Percentiles rank a stretch among this genome's conserved stretches.
Evolutionary conservation across 2,329 filamentous ascomycete species (phyloP).

Genomic region (Ploettnerulaceae sp.): DNA sequence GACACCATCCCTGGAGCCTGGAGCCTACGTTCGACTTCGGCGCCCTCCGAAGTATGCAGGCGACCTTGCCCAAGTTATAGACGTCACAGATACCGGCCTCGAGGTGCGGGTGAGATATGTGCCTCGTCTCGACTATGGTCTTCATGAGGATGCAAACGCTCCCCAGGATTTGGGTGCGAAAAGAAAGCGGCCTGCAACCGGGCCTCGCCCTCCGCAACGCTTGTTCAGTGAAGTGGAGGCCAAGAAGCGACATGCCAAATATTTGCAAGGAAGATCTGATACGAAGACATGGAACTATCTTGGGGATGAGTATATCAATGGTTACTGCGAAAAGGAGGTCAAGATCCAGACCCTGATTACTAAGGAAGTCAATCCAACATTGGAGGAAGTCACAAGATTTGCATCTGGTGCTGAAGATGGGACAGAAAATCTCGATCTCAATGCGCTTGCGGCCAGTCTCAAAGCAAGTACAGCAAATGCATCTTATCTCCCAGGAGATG

Average conservation of each 20-base stretch:
- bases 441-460: slow-evolving; percentile 82
- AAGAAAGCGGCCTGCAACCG: slow-evolving; percentile 67
- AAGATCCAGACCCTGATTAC: slow-evolving; percentile 82
- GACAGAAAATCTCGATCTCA: slow-evolving; percentile 87
- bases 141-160: slow-evolving; percentile 67
- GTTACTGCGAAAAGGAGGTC: slow-evolving; percentile 90
- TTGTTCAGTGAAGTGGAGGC: slow-evolving; percentile 92
- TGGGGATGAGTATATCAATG: slow-evolving; percentile 84
- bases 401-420: slow-evolving; percentile 85
- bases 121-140: slow-evolving; percentile 84
- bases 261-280: slow-evolving; percentile 43
- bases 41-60: slow-evolving; percentile 76
- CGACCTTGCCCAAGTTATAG: slow-evolving; percentile 86
- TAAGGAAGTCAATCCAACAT: slow-evolving; percentile 84
- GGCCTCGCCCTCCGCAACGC: slow-evolving; percentile 75
- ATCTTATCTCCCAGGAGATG: slow-evolving; percentile 85
- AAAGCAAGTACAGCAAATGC: slow-evolving; percentile 78
- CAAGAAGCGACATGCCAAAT: slow-evolving; percentile 72
- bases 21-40: slow-evolving; percentile 87
- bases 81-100: slow-evolving; percentile 88
- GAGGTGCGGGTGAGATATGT: slow-evolving; percentile 85
- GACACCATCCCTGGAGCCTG: slow-evolving; percentile 76
- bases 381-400: slow-evolving; percentile 96
- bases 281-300: slow-evolving; percentile 76
- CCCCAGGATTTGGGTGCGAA: slow-evolving; percentile 48